Evolutionary conservation across 805 yeast genomes (phyloP).

Genomic region (Saturnispora mendoncae): DNA sequence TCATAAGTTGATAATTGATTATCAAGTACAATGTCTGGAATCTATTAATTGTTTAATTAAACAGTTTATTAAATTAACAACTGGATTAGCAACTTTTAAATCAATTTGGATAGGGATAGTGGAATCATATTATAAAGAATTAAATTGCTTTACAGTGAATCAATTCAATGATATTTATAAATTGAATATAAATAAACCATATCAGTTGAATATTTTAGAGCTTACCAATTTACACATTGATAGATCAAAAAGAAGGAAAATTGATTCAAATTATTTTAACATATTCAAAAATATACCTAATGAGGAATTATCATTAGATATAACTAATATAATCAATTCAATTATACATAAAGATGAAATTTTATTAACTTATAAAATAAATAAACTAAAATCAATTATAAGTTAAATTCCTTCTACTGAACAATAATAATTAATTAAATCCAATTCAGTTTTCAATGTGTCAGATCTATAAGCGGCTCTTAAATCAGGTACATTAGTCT

Average conservation of each 20-base stretch:
- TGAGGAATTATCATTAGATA: too few relatives aligned
- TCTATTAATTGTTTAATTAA: neutral
- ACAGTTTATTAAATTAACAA: too few relatives aligned
- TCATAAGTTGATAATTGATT: neutral
- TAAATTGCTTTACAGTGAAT: too few relatives aligned
- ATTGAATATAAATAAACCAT: neutral
- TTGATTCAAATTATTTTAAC: too few relatives aligned
- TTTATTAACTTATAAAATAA: neutral
- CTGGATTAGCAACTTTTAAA: too few relatives aligned
- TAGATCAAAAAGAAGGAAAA: too few relatives aligned
- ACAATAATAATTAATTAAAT: slow-evolving; percentile 55
- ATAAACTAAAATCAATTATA: neutral
- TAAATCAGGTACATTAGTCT: slow-evolving; percentile 89
- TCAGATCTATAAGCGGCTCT: slow-evolving; percentile 79
- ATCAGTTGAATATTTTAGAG: neutral
- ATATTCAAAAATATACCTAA: too few relatives aligned
- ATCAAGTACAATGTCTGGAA: neutral
- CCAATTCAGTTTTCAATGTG: slow-evolving; percentile 63
- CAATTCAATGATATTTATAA: neutral
- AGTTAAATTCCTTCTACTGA: neutral
- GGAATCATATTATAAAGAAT: neutral
- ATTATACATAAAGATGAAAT: neutral
- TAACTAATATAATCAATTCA: too few relatives aligned
- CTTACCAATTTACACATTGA: too few relatives aligned
- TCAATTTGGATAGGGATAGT: neutral